These are phyloP conservation scores for Pholiota molesta DNA, from an alignment of 768 basidiomycete species.

Conservation along the genomic window DNA sequence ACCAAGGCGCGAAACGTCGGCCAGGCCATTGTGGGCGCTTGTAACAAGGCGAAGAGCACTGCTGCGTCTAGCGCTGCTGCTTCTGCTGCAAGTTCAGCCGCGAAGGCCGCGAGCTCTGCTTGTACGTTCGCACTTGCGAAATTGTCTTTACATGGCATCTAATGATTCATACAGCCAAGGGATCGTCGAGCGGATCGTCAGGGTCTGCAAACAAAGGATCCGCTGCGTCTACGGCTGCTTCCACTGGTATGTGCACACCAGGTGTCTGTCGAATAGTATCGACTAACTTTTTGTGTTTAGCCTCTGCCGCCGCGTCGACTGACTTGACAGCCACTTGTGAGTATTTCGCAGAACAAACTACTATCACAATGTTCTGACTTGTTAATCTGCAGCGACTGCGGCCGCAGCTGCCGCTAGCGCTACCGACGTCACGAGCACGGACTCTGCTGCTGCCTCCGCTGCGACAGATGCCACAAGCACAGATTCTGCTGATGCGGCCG, in stretches of 20 bases:
- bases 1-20: slow-evolving; percentile 24
- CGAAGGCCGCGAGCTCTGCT: slow-evolving; percentile 10
- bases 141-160: not conserved
- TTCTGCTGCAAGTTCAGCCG: slow-evolving; percentile 12
- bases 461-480: slow-evolving; percentile 14
- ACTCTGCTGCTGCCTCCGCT: slow-evolving; percentile 13
- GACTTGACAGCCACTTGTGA: slow-evolving; percentile 9
- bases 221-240: slow-evolving; percentile 6
- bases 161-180: slow-evolving; percentile 14
- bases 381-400: slow-evolving; percentile 10
- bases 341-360: not conserved
- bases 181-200: slow-evolving; percentile 12
- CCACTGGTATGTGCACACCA: slow-evolving; percentile 7
- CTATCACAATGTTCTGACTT: not conserved
- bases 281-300: slow-evolving; percentile 1
- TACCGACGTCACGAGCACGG: slow-evolving; percentile 16
- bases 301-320: slow-evolving; percentile 14
- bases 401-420: slow-evolving; percentile 11
- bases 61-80: slow-evolving; percentile 6
- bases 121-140: slow-evolving; percentile 8
- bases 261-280: not conserved
- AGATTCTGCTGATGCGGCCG: slow-evolving; percentile 12
- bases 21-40: slow-evolving; percentile 25
- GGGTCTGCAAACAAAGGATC: slow-evolving; percentile 17
- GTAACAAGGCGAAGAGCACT: slow-evolving; percentile 19